A percentile compares a stretch with the other conserved stretches of the same genome.
Evolutionary conservation across 2,329 filamentous ascomycete species (phyloP).

Genomic region (Fusarium nurragi): DNA sequence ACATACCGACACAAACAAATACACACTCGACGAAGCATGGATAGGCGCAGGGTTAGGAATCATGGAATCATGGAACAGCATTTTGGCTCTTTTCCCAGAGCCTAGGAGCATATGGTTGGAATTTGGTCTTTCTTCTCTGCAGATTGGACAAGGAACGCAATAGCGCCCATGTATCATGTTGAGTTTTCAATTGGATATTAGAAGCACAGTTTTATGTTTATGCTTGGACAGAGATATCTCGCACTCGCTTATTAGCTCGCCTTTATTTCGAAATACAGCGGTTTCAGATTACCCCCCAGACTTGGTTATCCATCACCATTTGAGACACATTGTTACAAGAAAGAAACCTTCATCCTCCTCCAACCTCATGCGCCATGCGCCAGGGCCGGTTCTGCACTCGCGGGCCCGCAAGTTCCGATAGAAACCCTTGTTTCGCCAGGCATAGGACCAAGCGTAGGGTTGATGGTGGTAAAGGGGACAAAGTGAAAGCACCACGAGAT

Average conservation of each 20-base stretch:
- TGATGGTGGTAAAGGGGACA: conserved; percentile 50
- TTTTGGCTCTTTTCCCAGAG: conserved; percentile 20
- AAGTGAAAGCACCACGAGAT: conserved; percentile 54
- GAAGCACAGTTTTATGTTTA: conserved; percentile 6
- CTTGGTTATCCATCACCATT: not conserved
- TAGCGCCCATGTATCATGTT: conserved; percentile 1
- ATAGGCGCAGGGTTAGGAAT: conserved; percentile 12
- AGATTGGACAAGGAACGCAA: conserved; percentile 9
- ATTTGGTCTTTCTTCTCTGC: not conserved
- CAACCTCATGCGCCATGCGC: conserved; percentile 1
- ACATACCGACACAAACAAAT: not conserved
- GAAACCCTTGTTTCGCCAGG: conserved; percentile 51
- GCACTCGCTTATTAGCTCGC: conserved; percentile 10
- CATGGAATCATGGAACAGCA: conserved; percentile 10
- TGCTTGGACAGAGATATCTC: conserved; percentile 23
- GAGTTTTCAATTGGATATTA: conserved; percentile 6
- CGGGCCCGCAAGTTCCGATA: conserved; percentile 45
- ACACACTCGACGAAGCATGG: conserved; percentile 2
- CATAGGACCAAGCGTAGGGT: conserved; percentile 47
- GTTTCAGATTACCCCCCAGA: not conserved
- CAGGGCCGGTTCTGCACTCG: not conserved
- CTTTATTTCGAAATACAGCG: not conserved
- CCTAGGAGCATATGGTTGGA: conserved; percentile 13
- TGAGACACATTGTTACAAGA: not conserved
- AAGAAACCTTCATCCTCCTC: not conserved